Evolutionary conservation across 2,329 filamentous ascomycete genomes (phyloP), one percentile per base, ranked within the genome.

Genomic region (Penicillium brevicompactum): DNA sequence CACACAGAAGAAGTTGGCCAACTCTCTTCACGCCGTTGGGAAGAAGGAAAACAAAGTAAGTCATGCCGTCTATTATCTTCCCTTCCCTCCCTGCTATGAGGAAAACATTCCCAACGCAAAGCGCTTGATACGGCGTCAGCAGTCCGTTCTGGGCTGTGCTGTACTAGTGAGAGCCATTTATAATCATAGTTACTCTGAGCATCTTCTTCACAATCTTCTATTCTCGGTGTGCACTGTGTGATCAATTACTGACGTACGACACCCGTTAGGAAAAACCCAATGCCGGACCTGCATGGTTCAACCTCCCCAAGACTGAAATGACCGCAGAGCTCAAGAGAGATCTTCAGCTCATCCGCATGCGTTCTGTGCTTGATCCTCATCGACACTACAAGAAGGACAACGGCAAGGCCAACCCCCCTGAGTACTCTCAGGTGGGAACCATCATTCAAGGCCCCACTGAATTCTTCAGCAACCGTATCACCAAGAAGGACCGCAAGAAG

Each of bases 361-460:
- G 94, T 72, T 88, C 87, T 53, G 87, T 96, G 18, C 81, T 97
- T 21, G 93, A 97, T 63, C 87, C 92, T 1, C 93, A 97, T 71
- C 83, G 89, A 47, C 89, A 93, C 68, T 96, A 96, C 80, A 95
- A 93, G 73, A 97, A 97, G 74, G 87, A 93, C 49, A 84, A 78
- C 48, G 82, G 85, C 52, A 92, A 89, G 70, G 81, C 84, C 55
- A 80, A 85, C 57, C 76, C 88, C 1, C 94, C 94, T 1, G 86
- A 91, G 58, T 97, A 89, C 70, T 95, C 90, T 18, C 91, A 96
- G 67, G 85, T 96, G 27, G 94, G 93, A 54, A 93, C 90, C 5
- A 85, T 99, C 56, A 84, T 97, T 53, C 88, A 95, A 67, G 92
- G 92, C 1, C 87, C 92, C 1, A 92, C 91, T 1, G 93, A 97